phyloP scores from a whole-genome alignment of 306 rosid species.

The Quercus ilex region DNA sequence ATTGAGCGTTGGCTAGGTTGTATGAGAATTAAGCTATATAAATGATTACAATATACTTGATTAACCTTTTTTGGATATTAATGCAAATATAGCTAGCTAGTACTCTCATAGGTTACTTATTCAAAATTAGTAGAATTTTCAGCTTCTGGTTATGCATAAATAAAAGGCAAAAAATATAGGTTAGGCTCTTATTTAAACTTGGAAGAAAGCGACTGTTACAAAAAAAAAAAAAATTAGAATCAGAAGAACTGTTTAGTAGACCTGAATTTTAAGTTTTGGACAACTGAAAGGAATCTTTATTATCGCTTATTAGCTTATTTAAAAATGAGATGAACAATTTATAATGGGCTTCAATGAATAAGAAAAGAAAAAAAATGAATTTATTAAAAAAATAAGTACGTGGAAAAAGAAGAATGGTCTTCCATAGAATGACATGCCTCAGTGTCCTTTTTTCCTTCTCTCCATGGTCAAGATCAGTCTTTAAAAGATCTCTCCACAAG shows the following conservation, averaged over 20 bases:
- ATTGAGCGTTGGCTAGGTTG: too few relatives aligned
- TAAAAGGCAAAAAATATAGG: slow-evolving; percentile 26
- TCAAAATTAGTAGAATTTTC: neutral
- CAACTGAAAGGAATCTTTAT: slow-evolving; percentile 51
- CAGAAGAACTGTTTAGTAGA: slow-evolving; percentile 35
- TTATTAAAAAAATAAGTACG: slow-evolving; percentile 32
- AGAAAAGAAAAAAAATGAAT: slow-evolving; percentile 34
- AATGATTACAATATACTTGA: too few relatives aligned
- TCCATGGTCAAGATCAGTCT: slow-evolving; percentile 51
- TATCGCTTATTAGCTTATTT: slow-evolving; percentile 55
- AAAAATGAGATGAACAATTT: slow-evolving; percentile 34
- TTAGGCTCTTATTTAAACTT: slow-evolving; percentile 52
- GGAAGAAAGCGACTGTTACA: slow-evolving; percentile 60
- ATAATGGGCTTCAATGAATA: slow-evolving; percentile 42
- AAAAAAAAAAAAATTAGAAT: slow-evolving; percentile 39
- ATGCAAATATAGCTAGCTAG: too few relatives aligned
- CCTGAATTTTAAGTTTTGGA: slow-evolving; percentile 54
- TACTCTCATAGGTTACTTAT: neutral
- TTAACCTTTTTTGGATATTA: too few relatives aligned
- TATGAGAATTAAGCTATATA: too few relatives aligned
- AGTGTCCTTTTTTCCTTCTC: slow-evolving; percentile 47
- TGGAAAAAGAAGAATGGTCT: slow-evolving; percentile 44
- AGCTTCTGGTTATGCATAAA: slow-evolving; percentile 5
- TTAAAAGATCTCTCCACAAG: slow-evolving; percentile 47
- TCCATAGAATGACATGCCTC: slow-evolving; percentile 59